Evolutionary conservation across 2,329 filamentous ascomycete species (phyloP).

Genomic region (Xylariaceae sp.): DNA sequence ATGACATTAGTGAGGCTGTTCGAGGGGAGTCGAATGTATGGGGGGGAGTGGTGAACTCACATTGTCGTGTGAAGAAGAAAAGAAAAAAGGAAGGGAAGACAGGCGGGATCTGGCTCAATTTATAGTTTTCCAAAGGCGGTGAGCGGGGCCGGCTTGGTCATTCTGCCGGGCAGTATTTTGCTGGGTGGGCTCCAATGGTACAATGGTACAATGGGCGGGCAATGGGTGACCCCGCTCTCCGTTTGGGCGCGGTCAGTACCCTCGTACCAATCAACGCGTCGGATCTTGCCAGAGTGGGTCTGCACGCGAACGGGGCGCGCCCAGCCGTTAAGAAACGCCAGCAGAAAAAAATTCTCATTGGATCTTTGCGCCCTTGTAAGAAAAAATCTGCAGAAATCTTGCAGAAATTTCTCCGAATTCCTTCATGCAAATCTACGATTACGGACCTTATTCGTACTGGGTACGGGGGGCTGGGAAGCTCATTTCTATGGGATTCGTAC

Average conservation of each 20-base stretch:
- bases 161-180: slow-evolving; percentile 19
- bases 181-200: slow-evolving; percentile 15
- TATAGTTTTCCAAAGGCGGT: slow-evolving; percentile 31
- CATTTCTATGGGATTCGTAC: too few species aligned
- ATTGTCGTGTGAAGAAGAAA: slow-evolving; percentile 56
- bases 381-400: too few species aligned
- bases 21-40: slow-evolving; percentile 25
- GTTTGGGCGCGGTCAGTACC: not conserved
- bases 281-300: too few species aligned
- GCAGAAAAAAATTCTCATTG: too few species aligned
- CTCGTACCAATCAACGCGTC: too few species aligned
- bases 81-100: slow-evolving; percentile 36
- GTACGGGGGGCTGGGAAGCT: too few species aligned
- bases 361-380: too few species aligned
- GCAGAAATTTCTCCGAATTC: too few species aligned
- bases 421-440: too few species aligned
- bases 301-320: too few species aligned
- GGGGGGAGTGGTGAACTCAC: slow-evolving; percentile 42
- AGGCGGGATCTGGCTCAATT: slow-evolving; percentile 33
- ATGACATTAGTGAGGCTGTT: slow-evolving; percentile 13
- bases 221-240: not conserved
- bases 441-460: too few species aligned
- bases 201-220: not conserved
- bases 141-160: slow-evolving; percentile 9
- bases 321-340: too few species aligned